Evolutionary conservation across 2,329 filamentous ascomycete species (phyloP), one percentile per base, ranked within the genome.

Genomic region (Monilinia laxa): DNA sequence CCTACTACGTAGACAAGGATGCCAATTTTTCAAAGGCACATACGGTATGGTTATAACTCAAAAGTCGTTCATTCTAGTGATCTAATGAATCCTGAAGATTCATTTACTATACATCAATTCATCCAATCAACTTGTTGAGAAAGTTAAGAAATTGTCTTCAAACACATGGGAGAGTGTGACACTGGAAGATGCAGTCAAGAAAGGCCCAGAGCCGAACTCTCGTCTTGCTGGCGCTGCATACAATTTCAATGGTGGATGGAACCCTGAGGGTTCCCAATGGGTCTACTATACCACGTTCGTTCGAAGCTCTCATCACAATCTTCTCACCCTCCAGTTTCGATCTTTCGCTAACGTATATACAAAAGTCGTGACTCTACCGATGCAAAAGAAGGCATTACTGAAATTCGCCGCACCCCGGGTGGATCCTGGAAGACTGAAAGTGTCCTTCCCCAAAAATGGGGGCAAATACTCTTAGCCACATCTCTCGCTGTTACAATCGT

Each of bases 1-100:
- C 18, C 18, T 60, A 25, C 16, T 60, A 35, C 23, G 45, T 60
- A n/a, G 42, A 60, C 14, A 60, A 49, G 31, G 58, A 51, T 31
- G 45, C 28, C 16, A 49, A 60, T 16, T 51, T 49, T 23, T 45
- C n/a, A 16, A 51, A 47, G 2, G 40, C 11, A 3, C 42, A 47
- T 11, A 60, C 58, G 10, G 28, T 38, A 49, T 12, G 28, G 0
- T 16, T 2, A 31, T 18, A 28, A 10, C 18, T 14, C 7, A 3
- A 3, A 35, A 31, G 14, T 31, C 2, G 9, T 60, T 6, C 25
- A 11, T 10, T 38, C 45, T 16, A 9, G 51, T 4, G 4, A 14
- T 7, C 28, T 60, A 47, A 51, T 14, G 4, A 9, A 35, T 12
- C 20, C 7, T 25, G 23, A 10, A 60, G 58, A 60, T 60, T 23